Evolutionary conservation across 306 rosid genomes (phyloP).

Genomic region (Ormosia emarginata): DNA sequence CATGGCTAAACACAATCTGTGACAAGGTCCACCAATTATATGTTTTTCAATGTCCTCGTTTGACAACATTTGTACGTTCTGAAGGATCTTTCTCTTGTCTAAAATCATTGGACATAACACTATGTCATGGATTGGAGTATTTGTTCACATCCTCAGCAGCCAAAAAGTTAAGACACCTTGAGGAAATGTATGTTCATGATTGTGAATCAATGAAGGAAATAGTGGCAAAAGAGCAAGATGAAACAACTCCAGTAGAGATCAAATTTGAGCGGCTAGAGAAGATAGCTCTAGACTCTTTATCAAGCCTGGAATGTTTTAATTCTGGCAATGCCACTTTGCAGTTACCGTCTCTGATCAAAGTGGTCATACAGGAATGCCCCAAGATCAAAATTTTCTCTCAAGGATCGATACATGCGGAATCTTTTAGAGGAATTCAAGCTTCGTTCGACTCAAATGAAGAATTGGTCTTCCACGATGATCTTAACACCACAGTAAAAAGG

Average conservation of each 20-base stretch:
- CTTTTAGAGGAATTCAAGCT: slow-evolving; percentile 1
- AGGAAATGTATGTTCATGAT: accelerated
- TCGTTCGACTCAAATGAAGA: background rate
- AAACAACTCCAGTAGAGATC: background rate
- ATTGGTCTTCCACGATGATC: background rate
- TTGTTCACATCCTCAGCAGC: slow-evolving; percentile 12
- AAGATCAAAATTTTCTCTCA: background rate
- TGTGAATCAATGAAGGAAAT: slow-evolving; percentile 16
- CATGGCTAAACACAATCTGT: background rate
- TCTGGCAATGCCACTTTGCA: background rate
- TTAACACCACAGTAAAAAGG: background rate
- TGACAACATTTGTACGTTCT: slow-evolving; percentile 2
- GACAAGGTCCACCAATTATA: background rate
- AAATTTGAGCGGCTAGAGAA: background rate
- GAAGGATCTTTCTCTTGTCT: background rate
- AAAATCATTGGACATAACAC: accelerated
- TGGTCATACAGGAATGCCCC: background rate
- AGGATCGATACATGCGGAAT: background rate
- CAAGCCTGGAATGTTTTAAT: slow-evolving; percentile 1
- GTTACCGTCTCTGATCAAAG: background rate
- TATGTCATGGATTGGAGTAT: background rate
- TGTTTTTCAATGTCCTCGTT: background rate
- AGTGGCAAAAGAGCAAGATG: background rate
- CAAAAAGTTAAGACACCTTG: background rate
- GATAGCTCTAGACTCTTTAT: background rate